Percentiles rank a stretch among this genome's conserved stretches.
These are phyloP conservation scores for Agastache rugosa DNA, from an alignment of 257 asterid species.

Conservation along the genomic window DNA sequence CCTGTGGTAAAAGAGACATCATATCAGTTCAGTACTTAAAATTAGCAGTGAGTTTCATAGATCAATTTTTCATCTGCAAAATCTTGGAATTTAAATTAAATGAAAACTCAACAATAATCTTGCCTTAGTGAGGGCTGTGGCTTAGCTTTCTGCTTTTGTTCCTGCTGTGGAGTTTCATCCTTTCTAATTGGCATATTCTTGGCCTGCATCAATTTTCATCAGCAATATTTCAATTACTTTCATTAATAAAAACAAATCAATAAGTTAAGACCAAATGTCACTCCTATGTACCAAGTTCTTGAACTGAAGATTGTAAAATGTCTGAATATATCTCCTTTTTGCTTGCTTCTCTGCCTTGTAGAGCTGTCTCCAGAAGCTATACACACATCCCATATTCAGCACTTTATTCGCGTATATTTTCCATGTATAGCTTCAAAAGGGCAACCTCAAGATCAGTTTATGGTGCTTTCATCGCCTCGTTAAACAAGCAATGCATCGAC, in stretches of 20 bases:
- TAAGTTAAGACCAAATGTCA: neutral
- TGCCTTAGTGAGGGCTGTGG: slow-evolving; percentile 53
- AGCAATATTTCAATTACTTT: neutral
- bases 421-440: slow-evolving; percentile 83
- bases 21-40: slow-evolving; percentile 34
- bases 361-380: slow-evolving; percentile 79
- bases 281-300: slow-evolving; percentile 65
- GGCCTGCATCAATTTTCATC: slow-evolving; percentile 49
- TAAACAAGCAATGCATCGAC: neutral
- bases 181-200: slow-evolving; percentile 51
- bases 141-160: slow-evolving; percentile 56
- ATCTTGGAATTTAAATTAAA: neutral
- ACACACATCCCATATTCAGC: slow-evolving; percentile 78
- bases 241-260: neutral
- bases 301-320: slow-evolving; percentile 77
- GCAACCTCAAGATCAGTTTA: neutral
- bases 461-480: neutral
- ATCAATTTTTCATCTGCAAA: neutral
- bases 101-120: slow-evolving; percentile 10
- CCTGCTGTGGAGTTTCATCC: slow-evolving; percentile 61
- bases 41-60: neutral
- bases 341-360: slow-evolving; percentile 69
- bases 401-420: slow-evolving; percentile 87
- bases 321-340: slow-evolving; percentile 70
- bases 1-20: slow-evolving; percentile 50